A percentile compares a stretch with the other conserved stretches of the same genome.
phyloP scores from a whole-genome alignment of 306 rosid species.

The Cicer yamashitae region DNA sequence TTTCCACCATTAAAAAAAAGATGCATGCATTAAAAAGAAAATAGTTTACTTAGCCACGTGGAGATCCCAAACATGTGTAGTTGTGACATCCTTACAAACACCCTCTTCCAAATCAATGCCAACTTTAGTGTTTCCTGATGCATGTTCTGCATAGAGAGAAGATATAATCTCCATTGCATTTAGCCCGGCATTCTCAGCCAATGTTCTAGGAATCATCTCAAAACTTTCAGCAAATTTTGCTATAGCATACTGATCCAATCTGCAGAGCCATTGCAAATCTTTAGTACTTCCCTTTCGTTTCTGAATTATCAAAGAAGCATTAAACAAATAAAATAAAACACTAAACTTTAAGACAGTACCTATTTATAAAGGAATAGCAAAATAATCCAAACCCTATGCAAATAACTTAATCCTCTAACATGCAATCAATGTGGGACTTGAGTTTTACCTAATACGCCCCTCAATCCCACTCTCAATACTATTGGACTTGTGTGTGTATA shows the following conservation, averaged over 20 bases:
- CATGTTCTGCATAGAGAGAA: slow-evolving; percentile 94
- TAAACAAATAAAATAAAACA: neutral
- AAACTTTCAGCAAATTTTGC: slow-evolving; percentile 97
- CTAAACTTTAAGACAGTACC: neutral
- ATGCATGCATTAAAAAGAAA: slow-evolving; percentile 30
- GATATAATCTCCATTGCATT: slow-evolving; percentile 97
- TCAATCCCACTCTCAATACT: neutral
- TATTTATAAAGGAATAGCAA: slow-evolving; percentile 22
- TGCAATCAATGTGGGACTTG: slow-evolving; percentile 1
- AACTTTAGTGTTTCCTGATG: slow-evolving; percentile 84
- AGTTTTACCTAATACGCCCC: neutral
- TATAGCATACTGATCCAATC: slow-evolving; percentile 98
- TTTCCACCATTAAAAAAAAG: slow-evolving; percentile 2
- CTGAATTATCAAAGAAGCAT: slow-evolving; percentile 16
- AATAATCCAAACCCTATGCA: neutral
- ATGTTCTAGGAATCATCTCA: slow-evolving; percentile 91
- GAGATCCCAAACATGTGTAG: slow-evolving; percentile 75
- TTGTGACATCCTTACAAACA: slow-evolving; percentile 72
- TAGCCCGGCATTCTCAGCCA: slow-evolving; percentile 96
- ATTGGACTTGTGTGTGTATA: neutral
- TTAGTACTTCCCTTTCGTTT: slow-evolving; percentile 38
- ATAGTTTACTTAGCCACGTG: slow-evolving; percentile 72
- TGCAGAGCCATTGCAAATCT: slow-evolving; percentile 51
- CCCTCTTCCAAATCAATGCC: slow-evolving; percentile 90
- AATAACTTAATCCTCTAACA: neutral